A percentile compares a stretch with the other conserved stretches of the same genome.
Evolutionary conservation across 768 basidiomycete genomes (phyloP).

Genomic region (Suillus luteus): DNA sequence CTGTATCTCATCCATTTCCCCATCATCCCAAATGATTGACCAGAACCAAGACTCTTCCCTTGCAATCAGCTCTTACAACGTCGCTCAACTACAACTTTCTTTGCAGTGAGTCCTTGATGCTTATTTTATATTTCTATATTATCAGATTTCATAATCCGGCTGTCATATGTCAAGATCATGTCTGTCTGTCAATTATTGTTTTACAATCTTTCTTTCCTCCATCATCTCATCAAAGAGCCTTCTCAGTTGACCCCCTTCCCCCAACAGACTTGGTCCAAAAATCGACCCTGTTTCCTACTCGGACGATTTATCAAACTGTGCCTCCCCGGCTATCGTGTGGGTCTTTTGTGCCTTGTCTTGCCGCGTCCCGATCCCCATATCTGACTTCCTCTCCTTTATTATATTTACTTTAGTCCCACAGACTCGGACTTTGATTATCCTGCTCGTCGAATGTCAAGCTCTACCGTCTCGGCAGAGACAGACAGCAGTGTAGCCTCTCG

Average conservation of each 20-base stretch:
- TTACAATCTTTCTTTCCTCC: conserved; percentile 16
- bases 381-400: conserved; percentile 14
- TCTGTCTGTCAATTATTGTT: conserved; percentile 20
- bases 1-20: background rate
- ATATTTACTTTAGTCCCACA: conserved; percentile 34
- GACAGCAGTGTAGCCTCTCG: conserved; percentile 63
- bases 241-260: conserved; percentile 4
- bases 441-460: conserved; percentile 75
- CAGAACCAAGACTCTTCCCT: conserved; percentile 39
- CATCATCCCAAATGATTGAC: conserved; percentile 56
- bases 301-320: conserved; percentile 49
- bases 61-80: conserved; percentile 58
- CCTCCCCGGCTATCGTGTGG: conserved; percentile 50
- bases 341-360: conserved; percentile 27
- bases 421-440: conserved; percentile 55
- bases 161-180: conserved; percentile 35
- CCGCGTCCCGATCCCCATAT: conserved; percentile 19
- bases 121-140: background rate
- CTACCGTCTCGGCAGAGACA: conserved; percentile 65
- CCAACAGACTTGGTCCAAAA: conserved; percentile 43
- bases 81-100: conserved; percentile 62
- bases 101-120: conserved; percentile 38
- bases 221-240: conserved; percentile 3
- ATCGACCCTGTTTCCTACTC: conserved; percentile 40
- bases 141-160: conserved; percentile 22